Evolutionary conservation across 352 stramenopile genomes (phyloP).

Genomic region (Elongisporangium undulatum): DNA sequence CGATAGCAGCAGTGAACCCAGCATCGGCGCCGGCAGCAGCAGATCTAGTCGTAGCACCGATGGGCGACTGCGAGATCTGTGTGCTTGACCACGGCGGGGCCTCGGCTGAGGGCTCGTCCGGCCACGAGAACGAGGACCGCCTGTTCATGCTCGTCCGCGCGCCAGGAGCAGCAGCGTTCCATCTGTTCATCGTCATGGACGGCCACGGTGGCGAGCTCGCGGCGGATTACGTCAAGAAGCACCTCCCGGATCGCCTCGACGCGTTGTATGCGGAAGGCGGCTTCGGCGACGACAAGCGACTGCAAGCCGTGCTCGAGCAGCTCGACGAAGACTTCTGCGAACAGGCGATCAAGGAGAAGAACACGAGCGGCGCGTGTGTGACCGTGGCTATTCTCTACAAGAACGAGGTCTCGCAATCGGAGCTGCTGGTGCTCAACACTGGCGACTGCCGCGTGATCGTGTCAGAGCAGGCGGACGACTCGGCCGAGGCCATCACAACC

Average conservation of each 20-base stretch:
- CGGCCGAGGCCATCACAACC: slow-evolving; percentile 12
- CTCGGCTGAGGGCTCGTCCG: slow-evolving; percentile 41
- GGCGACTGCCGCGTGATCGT: slow-evolving; percentile 67
- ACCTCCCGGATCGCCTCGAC: slow-evolving; percentile 42
- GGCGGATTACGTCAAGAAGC: slow-evolving; percentile 46
- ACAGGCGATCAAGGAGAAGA: slow-evolving; percentile 25
- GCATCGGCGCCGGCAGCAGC: no score
- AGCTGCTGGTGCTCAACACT: slow-evolving; percentile 62
- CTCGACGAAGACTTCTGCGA: slow-evolving; percentile 43
- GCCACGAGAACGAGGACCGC: slow-evolving; percentile 69
- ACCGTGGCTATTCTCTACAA: slow-evolving; percentile 50
- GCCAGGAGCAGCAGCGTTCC: slow-evolving; percentile 42
- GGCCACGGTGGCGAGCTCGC: slow-evolving; percentile 62
- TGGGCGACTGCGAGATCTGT: slow-evolving; percentile 8
- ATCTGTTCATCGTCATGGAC: slow-evolving; percentile 69
- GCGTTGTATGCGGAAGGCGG: slow-evolving; percentile 25
- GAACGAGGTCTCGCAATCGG: slow-evolving; percentile 23
- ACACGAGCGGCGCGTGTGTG: slow-evolving; percentile 68
- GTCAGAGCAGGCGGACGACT: slow-evolving; percentile 10
- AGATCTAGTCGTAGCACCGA: no score
- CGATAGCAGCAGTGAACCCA: background rate
- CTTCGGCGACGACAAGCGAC: slow-evolving; percentile 13
- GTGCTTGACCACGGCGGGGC: slow-evolving; percentile 32
- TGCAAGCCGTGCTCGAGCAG: slow-evolving; percentile 28
- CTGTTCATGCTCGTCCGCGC: slow-evolving; percentile 18